Evolutionary conservation across 2,329 filamentous ascomycete genomes (phyloP), one percentile per base, ranked within the genome.

Genomic region (Neofusicoccum parvum): DNA sequence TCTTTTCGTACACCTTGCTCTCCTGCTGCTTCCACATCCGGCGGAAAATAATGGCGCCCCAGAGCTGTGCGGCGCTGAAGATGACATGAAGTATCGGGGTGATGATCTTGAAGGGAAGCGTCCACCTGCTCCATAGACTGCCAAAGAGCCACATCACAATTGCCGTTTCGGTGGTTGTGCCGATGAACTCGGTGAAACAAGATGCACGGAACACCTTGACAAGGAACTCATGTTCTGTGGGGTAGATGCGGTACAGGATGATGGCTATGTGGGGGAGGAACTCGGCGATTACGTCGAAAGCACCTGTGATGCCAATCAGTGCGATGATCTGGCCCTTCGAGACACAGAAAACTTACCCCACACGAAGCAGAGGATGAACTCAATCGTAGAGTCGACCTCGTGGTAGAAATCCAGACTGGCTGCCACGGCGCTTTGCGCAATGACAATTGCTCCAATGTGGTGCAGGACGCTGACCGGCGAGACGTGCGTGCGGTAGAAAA

Each of bases 181-280:
- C 79, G 0, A 67, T 68, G 3, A 80, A 70, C 0, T 79, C 81
- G 0, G 76, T 75, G 56, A 80, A 69, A 36, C 72, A 75, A 0
- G 78, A 75, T 0, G 74, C 51, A 17, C 73, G 68, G 65, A 82
- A 81, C 23, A 82, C 69, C 7, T 73, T 75, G 23, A 68, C 69
- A 32, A 82, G 77, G 64, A 81, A 79, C 0, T 63, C 63, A 69
- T 82, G 80, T 2, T 74, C 71, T 1, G 69, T 67, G 3, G 78
- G 77, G 65, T 77, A 77, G 1, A 80, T 66, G 6, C 81, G 79
- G 68, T 82, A 82, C 3, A 82, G 72, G 41, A 82, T 79, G 60
- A 83, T 81, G 17, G 80, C 77, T 15, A 81, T 65, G 34, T 82
- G 81, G 0, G 80, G 80, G 68, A 81, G 78, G 66, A 82, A 79